Base-by-base conservation (phyloP, 805 yeast species). In the Wickerhamiella vanderwaltii region DNA sequence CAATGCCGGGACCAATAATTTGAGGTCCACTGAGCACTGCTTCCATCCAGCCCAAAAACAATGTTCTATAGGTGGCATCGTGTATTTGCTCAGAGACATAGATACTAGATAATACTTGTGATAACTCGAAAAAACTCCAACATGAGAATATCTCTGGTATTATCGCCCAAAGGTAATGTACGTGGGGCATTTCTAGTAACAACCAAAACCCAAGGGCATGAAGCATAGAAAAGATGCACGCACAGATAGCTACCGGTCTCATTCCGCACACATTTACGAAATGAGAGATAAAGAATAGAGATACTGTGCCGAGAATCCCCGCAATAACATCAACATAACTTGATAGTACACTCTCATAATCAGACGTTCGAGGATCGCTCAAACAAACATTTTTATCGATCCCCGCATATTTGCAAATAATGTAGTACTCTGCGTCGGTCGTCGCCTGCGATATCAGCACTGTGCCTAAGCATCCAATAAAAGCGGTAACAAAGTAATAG, bases 41-140 rank as follows among this genome's bases (percentile, higher is more conserved):
- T n/a, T 17, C 23, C 35, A 32, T 32, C 35, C 35, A 32, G 25
- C 35, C 35, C 24, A 32, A 18, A 19, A 32, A 32, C 3, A 32
- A 2, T 3, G 35, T 32, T 11, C 35, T 19, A 13, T 32, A 32
- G 16, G 23, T 32, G 12, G 35, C 19, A 11, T 32, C 35, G 25
- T 16, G 3, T 13, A 32, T 32, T 9, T 15, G 5, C 35, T 32
- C 35, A 12, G 22, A 15, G 25, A 32, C 24, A 11, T 32, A 32
- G 25, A 32, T 32, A 16, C 24, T 18, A 16, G 15, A 7, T 13
- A 32, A 16, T 12, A 32, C 9, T 19, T 32, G 35, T 7, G 35
- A 9, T 25, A 32, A 12, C 20, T 23, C 9, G 23, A 19, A 32
- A 19, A 32, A 32, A 12, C 25, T 17, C 11, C 13, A 17, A 3